phyloP scores from a whole-genome alignment of 805 yeast species.

The Lipomyces yamadae region DNA sequence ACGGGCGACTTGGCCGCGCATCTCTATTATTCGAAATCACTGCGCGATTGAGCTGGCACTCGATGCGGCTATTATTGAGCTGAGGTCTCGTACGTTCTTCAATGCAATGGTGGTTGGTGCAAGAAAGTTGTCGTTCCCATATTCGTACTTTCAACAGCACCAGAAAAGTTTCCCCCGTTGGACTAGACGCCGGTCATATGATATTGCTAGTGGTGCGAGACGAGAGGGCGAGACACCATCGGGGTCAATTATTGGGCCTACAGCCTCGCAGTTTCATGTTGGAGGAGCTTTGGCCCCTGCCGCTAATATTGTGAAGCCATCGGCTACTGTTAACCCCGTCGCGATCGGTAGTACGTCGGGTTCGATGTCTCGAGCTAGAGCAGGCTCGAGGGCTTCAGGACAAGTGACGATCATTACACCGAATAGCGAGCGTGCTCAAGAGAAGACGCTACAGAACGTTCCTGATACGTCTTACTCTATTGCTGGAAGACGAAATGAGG shows the following conservation, averaged over 20 bases:
- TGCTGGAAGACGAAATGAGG: neutral
- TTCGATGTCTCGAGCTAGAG: slow-evolving; percentile 1
- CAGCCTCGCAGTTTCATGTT: neutral
- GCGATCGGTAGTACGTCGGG: slow-evolving; percentile 1
- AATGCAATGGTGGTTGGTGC: slow-evolving; percentile 26
- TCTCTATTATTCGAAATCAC: slow-evolving; percentile 83
- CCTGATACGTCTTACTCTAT: slow-evolving; percentile 4
- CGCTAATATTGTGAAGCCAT: neutral
- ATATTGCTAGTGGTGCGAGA: neutral
- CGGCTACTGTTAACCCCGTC: neutral
- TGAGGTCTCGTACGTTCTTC: slow-evolving; percentile 31
- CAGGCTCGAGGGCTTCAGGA: neutral
- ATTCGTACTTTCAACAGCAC: slow-evolving; percentile 6
- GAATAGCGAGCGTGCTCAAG: slow-evolving; percentile 6
- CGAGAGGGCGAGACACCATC: neutral
- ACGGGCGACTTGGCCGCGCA: slow-evolving; percentile 90
- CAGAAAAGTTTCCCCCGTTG: neutral
- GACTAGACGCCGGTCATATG: neutral
- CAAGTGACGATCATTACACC: slow-evolving; percentile 12
- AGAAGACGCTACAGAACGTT: neutral
- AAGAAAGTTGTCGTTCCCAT: slow-evolving; percentile 7
- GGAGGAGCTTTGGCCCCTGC: neutral
- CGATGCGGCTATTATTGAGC: slow-evolving; percentile 67
- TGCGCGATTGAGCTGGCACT: slow-evolving; percentile 87
- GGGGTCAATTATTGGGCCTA: neutral